A percentile compares a stretch with the other conserved stretches of the same genome.
These are phyloP conservation scores for Ophiosphaerella narmari DNA, from an alignment of 2,329 filamentous ascomycete genomes.

Conservation along the genomic window DNA sequence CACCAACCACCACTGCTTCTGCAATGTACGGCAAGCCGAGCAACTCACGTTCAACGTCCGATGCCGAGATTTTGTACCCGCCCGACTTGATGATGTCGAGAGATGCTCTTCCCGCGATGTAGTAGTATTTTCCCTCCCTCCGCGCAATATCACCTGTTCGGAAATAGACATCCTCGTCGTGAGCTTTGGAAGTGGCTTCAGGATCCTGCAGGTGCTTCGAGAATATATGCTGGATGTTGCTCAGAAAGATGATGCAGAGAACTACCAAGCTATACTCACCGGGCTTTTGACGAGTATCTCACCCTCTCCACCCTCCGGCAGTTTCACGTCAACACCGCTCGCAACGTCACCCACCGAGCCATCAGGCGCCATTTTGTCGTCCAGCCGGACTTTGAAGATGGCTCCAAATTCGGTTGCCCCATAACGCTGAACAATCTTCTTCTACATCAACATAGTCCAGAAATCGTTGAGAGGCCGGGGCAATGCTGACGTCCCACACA, in stretches of 20 bases:
- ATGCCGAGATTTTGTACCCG: slow-evolving; percentile 60
- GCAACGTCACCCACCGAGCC: slow-evolving; percentile 45
- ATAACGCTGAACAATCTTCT: slow-evolving; percentile 51
- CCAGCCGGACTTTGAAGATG: slow-evolving; percentile 49
- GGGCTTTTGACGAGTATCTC: slow-evolving; percentile 51
- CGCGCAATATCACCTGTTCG: slow-evolving; percentile 53
- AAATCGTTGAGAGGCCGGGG: slow-evolving; percentile 58
- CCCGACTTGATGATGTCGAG: slow-evolving; percentile 62
- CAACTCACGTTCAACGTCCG: slow-evolving; percentile 61
- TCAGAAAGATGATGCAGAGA: slow-evolving; percentile 1
- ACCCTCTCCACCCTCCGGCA: slow-evolving; percentile 54
- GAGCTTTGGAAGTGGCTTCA: slow-evolving; percentile 52
- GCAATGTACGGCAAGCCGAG: slow-evolving; percentile 54
- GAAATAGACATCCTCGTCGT: slow-evolving; percentile 56
- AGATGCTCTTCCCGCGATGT: slow-evolving; percentile 58
- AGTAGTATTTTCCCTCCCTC: slow-evolving; percentile 54
- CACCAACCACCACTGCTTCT: slow-evolving; percentile 59
- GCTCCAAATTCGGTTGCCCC: slow-evolving; percentile 53
- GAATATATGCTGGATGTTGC: slow-evolving; percentile 42
- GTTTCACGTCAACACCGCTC: slow-evolving; percentile 48
- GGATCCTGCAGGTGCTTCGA: slow-evolving; percentile 48
- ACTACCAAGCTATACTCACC: slow-evolving; percentile 11
- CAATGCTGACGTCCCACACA: slow-evolving; percentile 56
- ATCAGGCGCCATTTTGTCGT: slow-evolving; percentile 31
- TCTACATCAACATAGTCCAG: slow-evolving; percentile 53